These are phyloP conservation scores for Suillus weaverae DNA, from an alignment of 768 basidiomycete species.

Conservation along the genomic window DNA sequence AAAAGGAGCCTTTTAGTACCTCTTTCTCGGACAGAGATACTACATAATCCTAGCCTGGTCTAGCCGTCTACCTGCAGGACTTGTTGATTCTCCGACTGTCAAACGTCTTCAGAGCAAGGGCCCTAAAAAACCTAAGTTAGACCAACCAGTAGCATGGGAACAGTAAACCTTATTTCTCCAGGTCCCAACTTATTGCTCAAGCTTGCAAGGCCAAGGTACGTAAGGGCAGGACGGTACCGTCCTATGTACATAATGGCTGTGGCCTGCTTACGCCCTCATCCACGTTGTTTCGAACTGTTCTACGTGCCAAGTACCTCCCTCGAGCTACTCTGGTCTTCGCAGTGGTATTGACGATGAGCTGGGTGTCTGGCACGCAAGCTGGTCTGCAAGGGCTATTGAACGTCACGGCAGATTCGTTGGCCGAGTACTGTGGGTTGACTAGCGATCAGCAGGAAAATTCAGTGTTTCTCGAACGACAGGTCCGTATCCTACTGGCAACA, in stretches of 20 bases:
- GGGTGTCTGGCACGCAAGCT: not conserved
- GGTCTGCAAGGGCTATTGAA: conserved; percentile 9
- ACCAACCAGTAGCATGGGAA: not conserved
- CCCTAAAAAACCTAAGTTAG: no score
- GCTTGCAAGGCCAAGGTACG: not conserved
- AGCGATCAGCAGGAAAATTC: conserved; percentile 14
- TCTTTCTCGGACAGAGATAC: not conserved
- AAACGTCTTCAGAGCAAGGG: no score
- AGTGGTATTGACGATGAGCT: not conserved
- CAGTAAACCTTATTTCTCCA: not conserved
- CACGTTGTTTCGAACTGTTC: not conserved
- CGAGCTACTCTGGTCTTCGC: not conserved
- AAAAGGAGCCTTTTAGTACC: not conserved
- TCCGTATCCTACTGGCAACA: not conserved
- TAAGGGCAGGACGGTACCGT: no score
- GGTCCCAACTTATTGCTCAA: not conserved
- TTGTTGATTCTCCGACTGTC: no score
- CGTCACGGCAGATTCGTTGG: conserved; percentile 16
- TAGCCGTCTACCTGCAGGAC: no score
- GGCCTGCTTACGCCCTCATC: no score
- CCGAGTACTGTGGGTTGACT: conserved; percentile 15
- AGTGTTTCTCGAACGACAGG: conserved; percentile 14
- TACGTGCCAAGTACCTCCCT: not conserved
- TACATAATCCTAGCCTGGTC: not conserved
- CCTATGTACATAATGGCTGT: not conserved